These are phyloP conservation scores for Penicillium pulvis DNA, from an alignment of 495 filamentous ascomycete genomes.

Conservation along the genomic window DNA sequence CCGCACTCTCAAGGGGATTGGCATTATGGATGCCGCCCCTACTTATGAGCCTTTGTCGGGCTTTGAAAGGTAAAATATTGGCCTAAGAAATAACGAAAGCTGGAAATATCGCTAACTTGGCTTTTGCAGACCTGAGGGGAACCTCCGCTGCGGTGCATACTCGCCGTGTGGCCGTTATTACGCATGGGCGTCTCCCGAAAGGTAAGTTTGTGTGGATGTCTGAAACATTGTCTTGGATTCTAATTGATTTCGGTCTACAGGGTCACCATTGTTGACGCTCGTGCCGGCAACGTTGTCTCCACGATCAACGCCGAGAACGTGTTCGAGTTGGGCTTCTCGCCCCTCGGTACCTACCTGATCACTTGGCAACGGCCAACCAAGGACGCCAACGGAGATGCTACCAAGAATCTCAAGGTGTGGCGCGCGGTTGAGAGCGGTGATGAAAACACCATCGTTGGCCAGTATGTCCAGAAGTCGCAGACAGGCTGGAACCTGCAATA, in stretches of 20 bases:
- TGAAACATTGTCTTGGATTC: conserved; percentile 1
- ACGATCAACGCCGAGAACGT: conserved; percentile 77
- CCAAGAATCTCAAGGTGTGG: conserved; percentile 98
- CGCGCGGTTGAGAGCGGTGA: conserved; percentile 60
- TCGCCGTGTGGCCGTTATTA: conserved; percentile 94
- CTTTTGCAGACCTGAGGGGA: conserved; percentile 78
- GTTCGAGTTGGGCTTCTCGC: conserved; percentile 93
- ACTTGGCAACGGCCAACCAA: conserved; percentile 95
- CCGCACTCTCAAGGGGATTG: conserved; percentile 94
- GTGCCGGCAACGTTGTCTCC: conserved; percentile 73
- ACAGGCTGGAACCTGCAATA: conserved; percentile 98
- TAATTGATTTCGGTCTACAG: conserved; percentile 36
- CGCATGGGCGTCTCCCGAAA: conserved; percentile 88
- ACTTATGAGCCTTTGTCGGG: conserved; percentile 83
- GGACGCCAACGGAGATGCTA: conserved; percentile 87
- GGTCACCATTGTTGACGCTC: conserved; percentile 82
- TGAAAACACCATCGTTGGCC: conserved; percentile 75
- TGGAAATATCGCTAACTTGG: conserved; percentile 6
- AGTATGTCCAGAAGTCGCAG: conserved; percentile 92
- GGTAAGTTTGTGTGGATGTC: conserved; percentile 42
- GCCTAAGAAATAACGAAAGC: neutral
- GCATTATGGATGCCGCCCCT: conserved; percentile 86
- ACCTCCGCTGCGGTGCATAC: conserved; percentile 90
- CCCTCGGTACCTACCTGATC: conserved; percentile 85
- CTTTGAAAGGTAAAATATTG: conserved; percentile 62